Base-by-base conservation (phyloP, 441 rosid species). In the Corymbia calophylla region DNA sequence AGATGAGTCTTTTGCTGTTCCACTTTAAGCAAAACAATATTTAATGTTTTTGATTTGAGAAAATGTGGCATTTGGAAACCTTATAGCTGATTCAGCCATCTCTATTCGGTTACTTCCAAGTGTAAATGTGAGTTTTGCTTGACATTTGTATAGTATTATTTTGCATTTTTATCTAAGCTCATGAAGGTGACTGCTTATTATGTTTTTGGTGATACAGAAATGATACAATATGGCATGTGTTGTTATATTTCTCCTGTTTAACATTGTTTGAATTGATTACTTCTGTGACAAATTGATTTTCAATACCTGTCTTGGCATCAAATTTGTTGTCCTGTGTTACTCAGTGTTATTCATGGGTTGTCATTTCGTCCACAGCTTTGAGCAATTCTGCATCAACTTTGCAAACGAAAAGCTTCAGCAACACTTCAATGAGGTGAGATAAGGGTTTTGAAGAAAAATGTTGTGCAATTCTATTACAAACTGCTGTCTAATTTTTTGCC, bases 391-490 rank as follows among this genome's bases (percentile, higher is more conserved):
- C 94, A 97, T 97, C 91, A 97, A 97, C 92, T 97, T 97, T 94
- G 99, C 99, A 7, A 97, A 97, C 92, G 99, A 97, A 93, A 97
- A 97, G 95, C 98, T 97, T 89, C 99, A 97, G 94, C 99, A 97
- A 89, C 98, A 97, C 93, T 97, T 97, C 90, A 97, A 97, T 89
- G 98, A 97, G 99, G 99, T 97, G 91, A 32, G 90, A 77, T 35
- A 87, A 35, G 89, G 21, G 29, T 88, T 48, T 89, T 90, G 81
- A 48, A 87, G 53, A 60, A 21, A 54, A 35, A 53, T 86, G 51
- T 55, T 25, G 66, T 2, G 8, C 48, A 55, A 32, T 53, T 86
- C 39, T 55, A 47, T 68, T 23, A 16, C n/a, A 68, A 70, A 86
- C 64, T 39, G 17, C 48, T 70, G 17, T 53, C 39, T 49, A 62